Percentiles rank a stretch among this genome's conserved stretches.
These are phyloP conservation scores for Termitomyces sp. DNA, from an alignment of 768 basidiomycete genomes.

Conservation along the genomic window DNA sequence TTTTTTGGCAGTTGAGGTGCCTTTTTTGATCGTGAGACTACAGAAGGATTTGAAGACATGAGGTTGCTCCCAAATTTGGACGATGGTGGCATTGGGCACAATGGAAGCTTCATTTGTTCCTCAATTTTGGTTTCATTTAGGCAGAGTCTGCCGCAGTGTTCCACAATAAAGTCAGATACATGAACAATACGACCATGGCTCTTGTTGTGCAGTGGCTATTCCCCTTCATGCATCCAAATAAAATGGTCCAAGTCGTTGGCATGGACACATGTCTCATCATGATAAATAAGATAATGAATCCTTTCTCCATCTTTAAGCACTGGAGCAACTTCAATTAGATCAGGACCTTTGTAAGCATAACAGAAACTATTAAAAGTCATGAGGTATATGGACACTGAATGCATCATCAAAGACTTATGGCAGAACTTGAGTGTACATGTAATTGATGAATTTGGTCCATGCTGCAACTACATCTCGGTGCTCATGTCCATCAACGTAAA, in stretches of 20 bases:
- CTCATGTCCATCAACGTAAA: background rate
- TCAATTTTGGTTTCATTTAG: background rate
- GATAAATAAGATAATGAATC: background rate
- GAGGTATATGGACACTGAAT: background rate
- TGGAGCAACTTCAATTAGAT: background rate
- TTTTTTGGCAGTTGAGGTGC: no score
- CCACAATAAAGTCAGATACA: background rate
- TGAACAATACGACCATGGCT: background rate
- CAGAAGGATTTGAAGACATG: background rate
- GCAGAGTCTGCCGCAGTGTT: background rate
- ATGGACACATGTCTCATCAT: background rate
- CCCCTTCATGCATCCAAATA: background rate
- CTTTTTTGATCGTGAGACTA: no score
- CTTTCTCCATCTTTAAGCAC: background rate
- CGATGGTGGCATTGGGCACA: no score
- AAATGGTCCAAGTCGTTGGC: background rate
- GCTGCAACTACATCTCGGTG: background rate
- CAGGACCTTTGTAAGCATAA: background rate
- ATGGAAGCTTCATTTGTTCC: background rate
- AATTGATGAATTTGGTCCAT: background rate
- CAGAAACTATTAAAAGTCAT: background rate
- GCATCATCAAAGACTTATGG: background rate
- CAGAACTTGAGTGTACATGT: background rate
- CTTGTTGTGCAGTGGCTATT: background rate
- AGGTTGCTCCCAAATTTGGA: background rate